phyloP scores from a whole-genome alignment of 108 stramenopile genomes.

The Skeletonema costatum region DNA sequence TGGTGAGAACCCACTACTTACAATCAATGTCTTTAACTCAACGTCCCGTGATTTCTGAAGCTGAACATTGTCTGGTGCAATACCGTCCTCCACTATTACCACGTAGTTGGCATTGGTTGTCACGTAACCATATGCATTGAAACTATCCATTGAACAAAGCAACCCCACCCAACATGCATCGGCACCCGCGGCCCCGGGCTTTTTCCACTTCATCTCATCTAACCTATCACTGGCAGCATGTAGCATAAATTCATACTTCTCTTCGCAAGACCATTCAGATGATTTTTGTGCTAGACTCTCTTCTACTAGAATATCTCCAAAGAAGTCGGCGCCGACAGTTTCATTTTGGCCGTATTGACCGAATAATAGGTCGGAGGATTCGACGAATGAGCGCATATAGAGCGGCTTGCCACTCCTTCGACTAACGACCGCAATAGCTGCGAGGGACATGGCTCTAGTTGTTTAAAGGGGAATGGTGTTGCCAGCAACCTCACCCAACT shows the following conservation, averaged over 20 bases:
- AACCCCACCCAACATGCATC: conserved; percentile 48
- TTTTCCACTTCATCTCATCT: conserved; percentile 30
- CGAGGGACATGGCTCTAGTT: conserved; percentile 16
- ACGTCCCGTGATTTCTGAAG: conserved; percentile 28
- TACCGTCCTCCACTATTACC: conserved; percentile 24
- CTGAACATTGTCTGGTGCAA: conserved; percentile 26
- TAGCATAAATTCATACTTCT: conserved; percentile 36
- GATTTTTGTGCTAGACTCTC: conserved; percentile 5
- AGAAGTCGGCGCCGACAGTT: conserved; percentile 9
- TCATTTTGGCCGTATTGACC: conserved; percentile 19
- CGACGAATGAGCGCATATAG: conserved; percentile 29
- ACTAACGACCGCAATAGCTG: conserved; percentile 34
- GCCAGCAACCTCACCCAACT: not conserved
- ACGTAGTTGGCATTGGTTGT: conserved; percentile 39
- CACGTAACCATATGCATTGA: conserved; percentile 43
- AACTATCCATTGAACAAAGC: conserved; percentile 27
- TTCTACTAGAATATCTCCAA: conserved; percentile 24
- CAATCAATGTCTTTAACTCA: conserved; percentile 35
- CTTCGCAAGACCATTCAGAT: conserved; percentile 37
- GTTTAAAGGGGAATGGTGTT: not conserved
- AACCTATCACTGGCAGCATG: conserved; percentile 28
- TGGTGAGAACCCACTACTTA: not conserved
- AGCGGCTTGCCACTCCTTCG: conserved; percentile 28
- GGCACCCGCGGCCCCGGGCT: conserved; percentile 13
- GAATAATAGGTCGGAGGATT: conserved; percentile 7